Percentiles rank a stretch among this genome's conserved stretches.
Conservation (phyloP, 257 asterid genomes). For the Solanum clarkiae region DNA sequence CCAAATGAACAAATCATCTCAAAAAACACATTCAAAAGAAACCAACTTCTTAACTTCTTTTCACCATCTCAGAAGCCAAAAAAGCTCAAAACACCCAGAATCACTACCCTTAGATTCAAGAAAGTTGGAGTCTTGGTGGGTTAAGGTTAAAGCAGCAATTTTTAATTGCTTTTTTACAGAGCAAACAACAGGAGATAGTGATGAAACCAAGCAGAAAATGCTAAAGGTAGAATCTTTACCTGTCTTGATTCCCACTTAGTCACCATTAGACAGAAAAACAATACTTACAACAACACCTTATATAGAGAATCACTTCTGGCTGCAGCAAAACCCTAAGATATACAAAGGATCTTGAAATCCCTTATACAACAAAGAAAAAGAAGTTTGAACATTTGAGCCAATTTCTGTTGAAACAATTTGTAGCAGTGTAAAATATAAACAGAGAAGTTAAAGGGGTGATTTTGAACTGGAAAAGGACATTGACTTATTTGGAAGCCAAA, state of each 20-base stretch:
- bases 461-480: neutral
- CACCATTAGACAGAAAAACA: slow-evolving; percentile 15
- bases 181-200: slow-evolving; percentile 21
- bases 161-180: neutral
- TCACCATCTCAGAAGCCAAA: neutral
- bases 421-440: neutral
- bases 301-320: slow-evolving; percentile 19
- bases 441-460: neutral
- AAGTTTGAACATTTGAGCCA: neutral
- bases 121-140: neutral
- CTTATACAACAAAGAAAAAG: neutral
- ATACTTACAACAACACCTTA: slow-evolving; percentile 3
- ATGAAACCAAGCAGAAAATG: slow-evolving; percentile 21
- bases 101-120: neutral
- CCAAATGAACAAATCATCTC: slow-evolving; percentile 30
- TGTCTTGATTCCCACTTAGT: slow-evolving; percentile 40
- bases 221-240: slow-evolving; percentile 42
- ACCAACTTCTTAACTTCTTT: neutral
- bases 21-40: neutral
- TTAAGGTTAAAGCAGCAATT: neutral
- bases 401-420: neutral
- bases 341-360: slow-evolving; percentile 31
- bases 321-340: slow-evolving; percentile 39
- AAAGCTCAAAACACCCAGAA: neutral
- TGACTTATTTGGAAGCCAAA: neutral